phyloP scores from a whole-genome alignment of 106 monocot genomes.

The Phalaenopsis equestris region DNA sequence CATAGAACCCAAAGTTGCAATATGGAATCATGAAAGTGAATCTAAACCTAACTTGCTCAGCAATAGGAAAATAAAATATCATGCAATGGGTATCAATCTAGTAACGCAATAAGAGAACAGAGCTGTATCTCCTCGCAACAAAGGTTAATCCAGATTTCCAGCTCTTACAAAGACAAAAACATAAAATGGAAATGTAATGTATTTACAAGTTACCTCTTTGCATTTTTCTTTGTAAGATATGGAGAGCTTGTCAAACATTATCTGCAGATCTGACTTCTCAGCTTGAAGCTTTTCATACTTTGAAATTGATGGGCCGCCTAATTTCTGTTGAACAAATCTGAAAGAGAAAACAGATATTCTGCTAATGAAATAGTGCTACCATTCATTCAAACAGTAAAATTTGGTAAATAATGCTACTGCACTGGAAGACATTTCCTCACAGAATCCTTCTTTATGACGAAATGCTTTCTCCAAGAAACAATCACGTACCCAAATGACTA shows the following conservation, averaged over 20 bases:
- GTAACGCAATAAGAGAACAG: not conserved
- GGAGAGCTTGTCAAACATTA: slow-evolving; percentile 75
- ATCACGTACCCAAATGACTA: not conserved
- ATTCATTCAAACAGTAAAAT: not conserved
- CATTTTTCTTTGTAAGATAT: slow-evolving; percentile 53
- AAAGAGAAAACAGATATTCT: not conserved
- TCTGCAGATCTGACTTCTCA: slow-evolving; percentile 79
- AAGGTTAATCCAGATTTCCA: not conserved
- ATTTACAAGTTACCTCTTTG: slow-evolving; percentile 34
- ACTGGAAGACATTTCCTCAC: not conserved
- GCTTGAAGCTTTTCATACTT: slow-evolving; percentile 88
- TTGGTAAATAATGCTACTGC: not conserved
- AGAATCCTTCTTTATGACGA: not conserved
- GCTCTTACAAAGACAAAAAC: not conserved
- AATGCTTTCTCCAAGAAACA: not conserved
- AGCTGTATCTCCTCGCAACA: not conserved
- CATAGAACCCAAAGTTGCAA: not conserved
- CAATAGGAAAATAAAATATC: not conserved
- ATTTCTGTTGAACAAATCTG: slow-evolving; percentile 79
- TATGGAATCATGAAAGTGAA: not conserved
- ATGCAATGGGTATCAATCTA: not conserved
- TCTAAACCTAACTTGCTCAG: not conserved
- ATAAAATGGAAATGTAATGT: not conserved
- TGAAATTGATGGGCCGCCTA: slow-evolving; percentile 75
- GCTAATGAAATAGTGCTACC: not conserved